Conservation (phyloP, 768 basidiomycete species). For the Scleroderma citrinum region DNA sequence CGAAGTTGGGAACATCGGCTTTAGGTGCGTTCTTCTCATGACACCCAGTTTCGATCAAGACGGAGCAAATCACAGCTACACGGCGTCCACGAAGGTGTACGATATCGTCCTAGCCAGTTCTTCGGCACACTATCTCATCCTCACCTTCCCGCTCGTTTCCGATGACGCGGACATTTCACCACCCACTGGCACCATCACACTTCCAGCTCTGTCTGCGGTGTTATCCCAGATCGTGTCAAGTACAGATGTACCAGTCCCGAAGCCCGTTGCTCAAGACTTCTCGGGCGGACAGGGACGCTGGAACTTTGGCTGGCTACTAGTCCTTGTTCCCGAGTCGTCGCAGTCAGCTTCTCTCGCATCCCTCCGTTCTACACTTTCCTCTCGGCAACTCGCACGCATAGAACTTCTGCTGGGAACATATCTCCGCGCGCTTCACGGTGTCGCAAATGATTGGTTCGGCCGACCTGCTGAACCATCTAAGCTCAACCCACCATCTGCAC, state of each 20-base stretch:
- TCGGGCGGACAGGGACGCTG: constrained; percentile 23
- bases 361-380: constrained; percentile 32
- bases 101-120: constrained; percentile 20
- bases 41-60: not conserved
- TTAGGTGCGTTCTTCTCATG: constrained; percentile 21
- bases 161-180: constrained; percentile 4
- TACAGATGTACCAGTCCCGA: constrained; percentile 47
- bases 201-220: constrained; percentile 33
- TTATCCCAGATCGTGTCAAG: constrained; percentile 36
- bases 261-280: constrained; percentile 41
- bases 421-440: constrained; percentile 57
- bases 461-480: constrained; percentile 31
- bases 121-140: constrained; percentile 22
- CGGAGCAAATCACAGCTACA: constrained; percentile 18
- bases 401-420: constrained; percentile 58
- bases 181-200: constrained; percentile 8
- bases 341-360: constrained; percentile 30
- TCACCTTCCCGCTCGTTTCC: constrained; percentile 14
- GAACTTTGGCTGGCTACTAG: constrained; percentile 21
- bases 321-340: constrained; percentile 32
- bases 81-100: constrained; percentile 20
- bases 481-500: constrained; percentile 27
- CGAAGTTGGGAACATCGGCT: constrained; percentile 21
- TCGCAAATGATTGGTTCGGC: constrained; percentile 80
- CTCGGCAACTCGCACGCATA: constrained; percentile 37